Conservation (phyloP, 305 asterid genomes). For the Lippia alba region DNA sequence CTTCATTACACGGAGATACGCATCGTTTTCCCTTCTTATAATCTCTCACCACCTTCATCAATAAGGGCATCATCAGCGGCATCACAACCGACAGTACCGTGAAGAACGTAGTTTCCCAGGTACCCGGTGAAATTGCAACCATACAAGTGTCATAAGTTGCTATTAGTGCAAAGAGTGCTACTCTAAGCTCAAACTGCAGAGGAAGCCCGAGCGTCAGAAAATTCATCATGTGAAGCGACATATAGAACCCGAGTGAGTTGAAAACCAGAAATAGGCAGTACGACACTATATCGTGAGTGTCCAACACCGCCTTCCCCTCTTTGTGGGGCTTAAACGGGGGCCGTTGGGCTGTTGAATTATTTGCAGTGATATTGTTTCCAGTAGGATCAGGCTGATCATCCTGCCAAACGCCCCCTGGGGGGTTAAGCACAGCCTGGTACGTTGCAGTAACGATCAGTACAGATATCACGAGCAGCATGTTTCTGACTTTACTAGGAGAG, state of each 20-base stretch:
- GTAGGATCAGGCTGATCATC: conserved; percentile 40
- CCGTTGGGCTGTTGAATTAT: not conserved
- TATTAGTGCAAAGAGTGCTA: conserved; percentile 34
- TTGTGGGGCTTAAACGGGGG: conserved; percentile 22
- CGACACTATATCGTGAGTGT: conserved; percentile 21
- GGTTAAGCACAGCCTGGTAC: conserved; percentile 58
- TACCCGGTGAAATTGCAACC: conserved; percentile 25
- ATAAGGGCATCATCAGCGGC: conserved; percentile 28
- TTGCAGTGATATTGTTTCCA: not conserved
- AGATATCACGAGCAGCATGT: conserved; percentile 43
- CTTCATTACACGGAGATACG: not conserved
- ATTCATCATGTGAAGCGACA: conserved; percentile 49
- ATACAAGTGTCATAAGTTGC: conserved; percentile 40
- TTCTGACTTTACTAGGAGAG: conserved; percentile 42
- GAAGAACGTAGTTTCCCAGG: conserved; percentile 9
- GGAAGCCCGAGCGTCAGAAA: conserved; percentile 41
- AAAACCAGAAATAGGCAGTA: conserved; percentile 48
- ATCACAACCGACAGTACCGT: conserved; percentile 18
- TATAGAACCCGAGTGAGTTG: conserved; percentile 53
- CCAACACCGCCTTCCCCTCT: conserved; percentile 54
- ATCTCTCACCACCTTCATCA: conserved; percentile 30
- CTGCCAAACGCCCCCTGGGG: conserved; percentile 75
- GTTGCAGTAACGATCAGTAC: conserved; percentile 51
- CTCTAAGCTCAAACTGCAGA: conserved; percentile 45
- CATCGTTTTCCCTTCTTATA: conserved; percentile 10